phyloP scores from a whole-genome alignment of 2,329 filamentous ascomycete genomes.

The Xylariaceae sp. region DNA sequence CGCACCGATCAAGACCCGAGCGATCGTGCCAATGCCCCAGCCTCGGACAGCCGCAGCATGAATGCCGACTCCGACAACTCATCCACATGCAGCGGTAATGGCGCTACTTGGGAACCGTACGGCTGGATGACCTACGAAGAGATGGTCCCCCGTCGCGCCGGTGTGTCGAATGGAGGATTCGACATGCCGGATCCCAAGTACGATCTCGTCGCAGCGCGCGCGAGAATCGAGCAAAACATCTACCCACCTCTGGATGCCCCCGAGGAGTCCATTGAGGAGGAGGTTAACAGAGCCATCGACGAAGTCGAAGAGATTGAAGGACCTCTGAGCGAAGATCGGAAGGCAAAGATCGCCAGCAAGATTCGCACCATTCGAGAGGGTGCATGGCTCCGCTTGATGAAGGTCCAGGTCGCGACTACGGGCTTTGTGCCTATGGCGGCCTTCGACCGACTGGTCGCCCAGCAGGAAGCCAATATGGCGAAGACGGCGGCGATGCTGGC shows the following conservation, averaged over 20 bases:
- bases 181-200: too few relatives aligned
- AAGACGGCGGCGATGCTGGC: slow-evolving; percentile 14
- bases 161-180: too few relatives aligned
- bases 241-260: background rate
- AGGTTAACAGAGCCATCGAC: slow-evolving; percentile 9
- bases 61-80: too few relatives aligned
- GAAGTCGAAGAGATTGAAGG: slow-evolving; percentile 9
- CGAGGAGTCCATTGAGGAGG: slow-evolving; percentile 17
- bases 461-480: slow-evolving; percentile 19
- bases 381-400: slow-evolving; percentile 22
- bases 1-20: too few relatives aligned
- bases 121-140: too few relatives aligned
- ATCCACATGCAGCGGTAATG: too few relatives aligned
- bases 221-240: background rate
- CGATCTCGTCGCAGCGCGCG: too few relatives aligned
- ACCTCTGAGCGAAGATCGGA: slow-evolving; percentile 12
- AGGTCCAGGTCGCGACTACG: slow-evolving; percentile 13
- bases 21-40: too few relatives aligned
- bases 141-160: too few relatives aligned
- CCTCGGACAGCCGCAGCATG: too few relatives aligned
- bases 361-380: slow-evolving; percentile 13
- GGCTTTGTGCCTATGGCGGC: slow-evolving; percentile 19
- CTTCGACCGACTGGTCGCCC: slow-evolving; percentile 25
- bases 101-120: too few relatives aligned
- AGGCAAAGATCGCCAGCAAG: slow-evolving; percentile 12